Evolutionary conservation across 441 rosid species (phyloP).

Genomic region (Pelargonium cotyledonis): DNA sequence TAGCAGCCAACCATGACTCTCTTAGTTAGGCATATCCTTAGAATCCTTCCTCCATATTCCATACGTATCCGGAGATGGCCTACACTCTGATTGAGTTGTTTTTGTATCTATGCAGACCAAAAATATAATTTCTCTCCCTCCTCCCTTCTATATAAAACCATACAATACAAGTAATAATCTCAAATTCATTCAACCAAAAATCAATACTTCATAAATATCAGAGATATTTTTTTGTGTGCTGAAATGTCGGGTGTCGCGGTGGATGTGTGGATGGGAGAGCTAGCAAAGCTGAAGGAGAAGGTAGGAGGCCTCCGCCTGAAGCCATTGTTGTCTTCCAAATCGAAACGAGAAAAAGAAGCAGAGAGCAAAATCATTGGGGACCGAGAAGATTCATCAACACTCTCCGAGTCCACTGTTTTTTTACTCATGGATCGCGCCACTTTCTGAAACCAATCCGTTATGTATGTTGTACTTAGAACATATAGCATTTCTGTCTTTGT

Average conservation of each 20-base stretch:
- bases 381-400: background rate
- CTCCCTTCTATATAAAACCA: too few species aligned
- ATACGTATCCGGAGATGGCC: background rate
- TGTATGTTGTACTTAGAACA: too few species aligned
- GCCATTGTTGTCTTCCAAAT: background rate
- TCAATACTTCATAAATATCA: background rate
- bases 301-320: background rate
- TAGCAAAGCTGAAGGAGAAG: background rate
- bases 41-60: background rate
- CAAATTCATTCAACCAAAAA: background rate
- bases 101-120: too few species aligned
- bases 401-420: slow-evolving; percentile 1
- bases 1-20: background rate
- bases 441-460: background rate
- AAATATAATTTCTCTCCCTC: too few species aligned
- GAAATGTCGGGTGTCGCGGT: background rate
- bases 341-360: background rate
- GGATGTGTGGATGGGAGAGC: background rate
- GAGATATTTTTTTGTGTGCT: background rate
- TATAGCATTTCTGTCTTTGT: too few species aligned
- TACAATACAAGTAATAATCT: too few species aligned
- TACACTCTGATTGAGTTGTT: background rate
- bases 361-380: background rate
- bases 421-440: slow-evolving; percentile 11
- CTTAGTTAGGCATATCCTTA: background rate